Conservation (phyloP, 2,329 filamentous ascomycete species). For the Fusarium caatingaense region DNA sequence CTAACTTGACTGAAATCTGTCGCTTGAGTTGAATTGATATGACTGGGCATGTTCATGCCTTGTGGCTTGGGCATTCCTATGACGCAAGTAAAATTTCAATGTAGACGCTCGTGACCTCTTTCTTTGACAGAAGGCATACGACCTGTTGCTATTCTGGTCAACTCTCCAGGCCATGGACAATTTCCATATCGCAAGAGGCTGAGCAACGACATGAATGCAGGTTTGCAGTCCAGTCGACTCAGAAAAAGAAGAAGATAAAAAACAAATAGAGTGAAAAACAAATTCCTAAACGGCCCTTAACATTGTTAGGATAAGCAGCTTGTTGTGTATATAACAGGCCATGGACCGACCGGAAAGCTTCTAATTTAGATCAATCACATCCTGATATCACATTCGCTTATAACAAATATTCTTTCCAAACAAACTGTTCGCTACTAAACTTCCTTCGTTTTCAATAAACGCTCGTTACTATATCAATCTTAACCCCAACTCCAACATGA, state of each 20-base stretch:
- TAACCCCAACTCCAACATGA: rapidly evolving
- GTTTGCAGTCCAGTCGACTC: not conserved
- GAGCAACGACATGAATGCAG: not conserved
- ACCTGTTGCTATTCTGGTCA: slow-evolving; percentile 41
- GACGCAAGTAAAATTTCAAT: slow-evolving; percentile 3
- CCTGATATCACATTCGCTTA: slow-evolving; percentile 30
- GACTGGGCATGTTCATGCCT: not conserved
- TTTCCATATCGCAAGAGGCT: slow-evolving; percentile 17
- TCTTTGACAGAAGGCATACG: slow-evolving; percentile 18
- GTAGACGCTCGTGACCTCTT: not conserved
- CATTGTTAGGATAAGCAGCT: not conserved
- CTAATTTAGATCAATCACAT: not conserved
- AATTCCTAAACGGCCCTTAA: no score
- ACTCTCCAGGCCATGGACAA: not conserved
- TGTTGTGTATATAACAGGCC: slow-evolving; percentile 21
- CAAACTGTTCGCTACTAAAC: not conserved
- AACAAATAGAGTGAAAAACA: not conserved
- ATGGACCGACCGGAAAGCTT: not conserved
- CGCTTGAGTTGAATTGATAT: not conserved
- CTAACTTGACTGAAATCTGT: not conserved
- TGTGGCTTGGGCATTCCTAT: slow-evolving; percentile 25
- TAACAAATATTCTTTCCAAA: not conserved
- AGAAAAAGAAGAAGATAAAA: no score
- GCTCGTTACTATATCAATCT: not conserved
- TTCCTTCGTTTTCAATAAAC: slow-evolving; percentile 5